Conservation (phyloP, 1,139 yeast species). For the Trichomonascaceae sp. region DNA sequence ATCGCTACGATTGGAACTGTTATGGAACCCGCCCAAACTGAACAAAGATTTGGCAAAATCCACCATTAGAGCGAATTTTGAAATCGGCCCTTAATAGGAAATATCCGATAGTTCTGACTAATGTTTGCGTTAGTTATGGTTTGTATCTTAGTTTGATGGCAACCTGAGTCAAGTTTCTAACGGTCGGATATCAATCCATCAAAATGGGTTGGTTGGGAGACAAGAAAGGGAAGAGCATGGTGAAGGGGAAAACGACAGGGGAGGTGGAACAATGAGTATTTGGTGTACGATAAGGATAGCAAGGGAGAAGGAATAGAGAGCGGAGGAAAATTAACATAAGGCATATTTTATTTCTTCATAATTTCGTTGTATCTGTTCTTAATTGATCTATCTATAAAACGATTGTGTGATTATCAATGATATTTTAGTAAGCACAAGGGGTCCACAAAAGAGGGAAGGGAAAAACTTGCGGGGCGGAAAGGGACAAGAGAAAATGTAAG, state of each 20-base stretch:
- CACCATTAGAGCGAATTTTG: constrained; percentile 19
- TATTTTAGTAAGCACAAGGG: not conserved
- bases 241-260: not conserved
- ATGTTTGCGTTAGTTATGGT: not conserved
- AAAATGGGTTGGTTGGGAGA: not conserved
- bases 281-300: not conserved
- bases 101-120: not conserved
- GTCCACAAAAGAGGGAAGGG: not conserved
- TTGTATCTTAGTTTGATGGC: not conserved
- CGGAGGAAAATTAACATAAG: not conserved
- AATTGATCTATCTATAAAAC: not conserved
- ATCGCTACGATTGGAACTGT: not conserved
- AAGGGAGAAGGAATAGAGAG: not conserved
- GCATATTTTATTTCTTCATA: not conserved
- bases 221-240: not conserved
- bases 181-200: not conserved
- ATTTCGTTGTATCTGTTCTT: not conserved
- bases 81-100: not conserved
- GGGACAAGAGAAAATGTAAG: not conserved
- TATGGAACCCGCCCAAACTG: constrained; percentile 20
- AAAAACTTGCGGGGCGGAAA: not conserved
- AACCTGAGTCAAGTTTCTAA: not conserved
- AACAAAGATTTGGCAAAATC: constrained; percentile 29
- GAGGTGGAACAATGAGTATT: not conserved
- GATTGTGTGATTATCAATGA: not conserved